Base-by-base conservation (phyloP, 2,329 filamentous ascomycete species). In the Aspergillus puulaauensis region DNA sequence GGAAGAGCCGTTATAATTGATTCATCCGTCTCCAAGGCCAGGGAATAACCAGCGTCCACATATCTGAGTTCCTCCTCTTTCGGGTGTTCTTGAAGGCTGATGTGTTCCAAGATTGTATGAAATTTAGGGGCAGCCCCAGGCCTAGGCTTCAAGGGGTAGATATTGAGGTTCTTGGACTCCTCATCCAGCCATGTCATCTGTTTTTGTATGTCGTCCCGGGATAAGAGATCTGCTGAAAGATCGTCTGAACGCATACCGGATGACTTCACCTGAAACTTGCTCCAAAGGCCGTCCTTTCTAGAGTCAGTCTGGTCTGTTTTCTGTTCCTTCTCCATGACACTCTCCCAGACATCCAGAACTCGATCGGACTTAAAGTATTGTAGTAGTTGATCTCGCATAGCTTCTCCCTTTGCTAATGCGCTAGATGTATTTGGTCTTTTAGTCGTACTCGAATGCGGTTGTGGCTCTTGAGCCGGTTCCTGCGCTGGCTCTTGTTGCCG, bases 301-400 rank as follows among this genome's bases (percentile, higher is more conserved):
- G 33, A 62, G 14, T 58, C 44, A 9, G 56, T 52, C 1, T 57
- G 58, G 17, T 56, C 61, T 27, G 56, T 12, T 17, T 47, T 65
- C 19, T 58, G 63, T n/a, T 67, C 61, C 33, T 62, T 68, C 19
- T 63, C 63, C 21, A 63, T 57, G 11, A 66, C 61, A 35, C 37
- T 65, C 24, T 73, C 70, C 70, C 70, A 72, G 9, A 66, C 62
- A 9, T 74, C 71, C 14, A 68, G 54, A 15, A 72, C 71, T n/a
- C 65, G 67, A 52, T 73, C 71, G 2, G 70, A 70, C 41, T 68
- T 72, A n/a, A 73, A 62, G 54, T 68, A 71, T 14, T 72, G 69
- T 35, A 66, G 62, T 15, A 74, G 62, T 57, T 74, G 71, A 11
- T 66, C 61, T 55, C 69, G 71, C 66, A 73, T 67, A 5, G 61